These are phyloP conservation scores for Talaromyces sp. DNA, from an alignment of 2,329 filamentous ascomycete genomes.

Conservation along the genomic window DNA sequence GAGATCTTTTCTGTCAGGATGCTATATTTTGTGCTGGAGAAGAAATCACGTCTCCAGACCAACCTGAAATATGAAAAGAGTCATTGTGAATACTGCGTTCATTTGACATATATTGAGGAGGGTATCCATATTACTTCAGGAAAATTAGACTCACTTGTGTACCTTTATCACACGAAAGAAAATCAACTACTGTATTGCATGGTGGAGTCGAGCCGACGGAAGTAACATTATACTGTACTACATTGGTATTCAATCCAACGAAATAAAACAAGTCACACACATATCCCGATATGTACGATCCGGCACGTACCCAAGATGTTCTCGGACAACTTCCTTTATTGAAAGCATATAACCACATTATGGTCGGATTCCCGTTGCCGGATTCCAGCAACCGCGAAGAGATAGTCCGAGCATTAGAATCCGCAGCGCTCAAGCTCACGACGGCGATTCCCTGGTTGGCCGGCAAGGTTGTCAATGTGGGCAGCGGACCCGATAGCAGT, in stretches of 20 bases:
- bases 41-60: no score
- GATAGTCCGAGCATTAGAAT: slow-evolving; percentile 10
- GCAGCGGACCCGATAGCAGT: background rate
- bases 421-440: slow-evolving; percentile 15
- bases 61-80: no score
- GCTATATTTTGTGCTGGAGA: no score
- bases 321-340: slow-evolving; percentile 18
- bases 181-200: no score
- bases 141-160: no score
- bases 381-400: background rate
- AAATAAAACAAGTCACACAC: background rate
- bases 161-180: no score
- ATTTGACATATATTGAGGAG: no score
- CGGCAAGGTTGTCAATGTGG: slow-evolving; percentile 18
- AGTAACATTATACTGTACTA: no score
- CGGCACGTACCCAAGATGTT: slow-evolving; percentile 13
- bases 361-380: slow-evolving; percentile 8
- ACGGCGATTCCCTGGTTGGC: slow-evolving; percentile 22
- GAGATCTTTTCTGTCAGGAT: no score
- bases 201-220: background rate
- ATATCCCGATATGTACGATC: slow-evolving; percentile 2
- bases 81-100: no score
- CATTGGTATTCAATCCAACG: background rate
- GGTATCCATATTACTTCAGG: no score
- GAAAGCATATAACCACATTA: slow-evolving; percentile 19